Conservation (phyloP, 225 moss, liverwort and hornwort genomes). For the Lunularia cruciata region DNA sequence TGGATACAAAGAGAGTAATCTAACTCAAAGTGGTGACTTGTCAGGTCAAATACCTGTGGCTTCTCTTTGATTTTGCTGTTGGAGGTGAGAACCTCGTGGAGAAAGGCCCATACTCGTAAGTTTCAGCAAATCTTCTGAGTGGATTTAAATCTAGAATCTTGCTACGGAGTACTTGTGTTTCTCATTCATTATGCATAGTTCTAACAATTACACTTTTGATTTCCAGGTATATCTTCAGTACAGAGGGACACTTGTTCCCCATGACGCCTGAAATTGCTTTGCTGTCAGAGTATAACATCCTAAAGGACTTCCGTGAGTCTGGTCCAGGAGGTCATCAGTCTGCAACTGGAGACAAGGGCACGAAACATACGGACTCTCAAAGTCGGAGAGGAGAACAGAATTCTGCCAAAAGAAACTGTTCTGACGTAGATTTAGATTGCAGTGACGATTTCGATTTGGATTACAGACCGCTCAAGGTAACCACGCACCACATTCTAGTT, state of each 20-base stretch:
- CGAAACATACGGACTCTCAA: conserved; percentile 30
- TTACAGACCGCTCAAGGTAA: conserved; percentile 32
- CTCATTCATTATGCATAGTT: neutral
- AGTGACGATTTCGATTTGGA: conserved; percentile 27
- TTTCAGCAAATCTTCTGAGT: neutral
- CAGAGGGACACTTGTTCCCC: conserved; percentile 92
- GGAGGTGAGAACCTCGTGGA: conserved; percentile 90
- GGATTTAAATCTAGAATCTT: neutral
- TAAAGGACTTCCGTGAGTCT: conserved; percentile 48
- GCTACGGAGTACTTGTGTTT: neutral
- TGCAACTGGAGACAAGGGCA: conserved; percentile 43
- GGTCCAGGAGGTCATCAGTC: conserved; percentile 27
- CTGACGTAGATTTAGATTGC: conserved; percentile 8
- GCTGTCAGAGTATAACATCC: conserved; percentile 58
- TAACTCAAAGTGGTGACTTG: neutral
- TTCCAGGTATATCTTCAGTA: conserved; percentile 85
- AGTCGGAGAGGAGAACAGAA: conserved; percentile 18
- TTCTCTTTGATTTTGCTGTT: conserved; percentile 90
- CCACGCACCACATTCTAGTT: neutral
- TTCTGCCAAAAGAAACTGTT: conserved; percentile 28
- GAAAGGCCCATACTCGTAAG: conserved; percentile 83
- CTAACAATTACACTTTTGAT: neutral
- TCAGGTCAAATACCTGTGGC: conserved; percentile 90
- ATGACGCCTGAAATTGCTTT: conserved; percentile 72
- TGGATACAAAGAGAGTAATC: neutral